A percentile compares a stretch with the other conserved stretches of the same genome.
These are phyloP conservation scores for Malus sylvestris DNA, from an alignment of 306 rosid genomes.

Conservation along the genomic window DNA sequence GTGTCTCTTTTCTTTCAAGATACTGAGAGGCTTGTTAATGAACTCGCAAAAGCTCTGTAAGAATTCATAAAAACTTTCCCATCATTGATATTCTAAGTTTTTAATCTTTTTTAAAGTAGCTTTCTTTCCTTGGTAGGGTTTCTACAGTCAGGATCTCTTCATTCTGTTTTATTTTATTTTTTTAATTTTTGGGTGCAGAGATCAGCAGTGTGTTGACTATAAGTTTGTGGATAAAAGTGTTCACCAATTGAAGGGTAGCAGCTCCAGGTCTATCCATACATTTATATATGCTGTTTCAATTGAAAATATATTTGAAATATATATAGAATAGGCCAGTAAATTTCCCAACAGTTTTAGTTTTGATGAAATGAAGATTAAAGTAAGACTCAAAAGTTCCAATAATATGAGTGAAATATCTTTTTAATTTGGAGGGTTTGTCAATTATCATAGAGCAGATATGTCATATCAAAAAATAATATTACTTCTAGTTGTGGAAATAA, in stretches of 20 bases:
- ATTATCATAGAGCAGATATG: background rate
- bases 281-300: background rate
- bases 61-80: slow-evolving; percentile 5
- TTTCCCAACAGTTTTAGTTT: background rate
- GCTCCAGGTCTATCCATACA: slow-evolving; percentile 53
- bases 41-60: slow-evolving; percentile 53
- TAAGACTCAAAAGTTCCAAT: background rate
- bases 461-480: too few relatives aligned
- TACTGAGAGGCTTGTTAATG: slow-evolving; percentile 58
- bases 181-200: slow-evolving; percentile 28
- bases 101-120: background rate
- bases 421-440: background rate
- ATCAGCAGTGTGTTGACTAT: slow-evolving; percentile 48
- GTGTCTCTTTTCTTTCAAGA: slow-evolving; percentile 72
- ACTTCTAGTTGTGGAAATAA: too few relatives aligned
- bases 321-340: too few relatives aligned
- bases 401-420: background rate
- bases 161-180: background rate
- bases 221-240: slow-evolving; percentile 59
- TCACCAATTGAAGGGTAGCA: slow-evolving; percentile 91
- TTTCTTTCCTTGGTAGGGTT: background rate
- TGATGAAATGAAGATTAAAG: background rate
- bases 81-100: background rate
- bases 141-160: background rate
- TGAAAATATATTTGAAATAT: background rate